A percentile compares a stretch with the other conserved stretches of the same genome.
Conservation (phyloP, 768 basidiomycete species). For the Tulasnella sp. region DNA sequence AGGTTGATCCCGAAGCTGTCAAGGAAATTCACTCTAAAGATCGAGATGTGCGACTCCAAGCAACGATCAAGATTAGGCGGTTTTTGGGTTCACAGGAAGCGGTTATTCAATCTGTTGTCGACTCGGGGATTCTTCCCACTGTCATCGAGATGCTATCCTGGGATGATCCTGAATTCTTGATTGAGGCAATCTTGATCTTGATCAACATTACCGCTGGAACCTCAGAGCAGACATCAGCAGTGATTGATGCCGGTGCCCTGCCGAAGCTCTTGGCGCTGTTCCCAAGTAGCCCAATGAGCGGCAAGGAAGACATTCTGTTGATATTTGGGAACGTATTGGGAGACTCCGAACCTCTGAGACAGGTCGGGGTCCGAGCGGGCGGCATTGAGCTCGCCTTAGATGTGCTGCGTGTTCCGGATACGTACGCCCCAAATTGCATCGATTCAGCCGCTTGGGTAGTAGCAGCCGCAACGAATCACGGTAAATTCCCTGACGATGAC, state of each 20-base stretch:
- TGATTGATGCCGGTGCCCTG: not conserved
- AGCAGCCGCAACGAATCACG: not conserved
- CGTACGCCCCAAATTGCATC: not conserved
- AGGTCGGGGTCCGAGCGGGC: not conserved
- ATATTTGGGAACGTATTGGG: not conserved
- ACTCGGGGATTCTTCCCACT: not conserved
- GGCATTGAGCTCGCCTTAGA: not conserved
- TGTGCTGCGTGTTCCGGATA: not conserved
- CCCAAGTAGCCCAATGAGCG: not conserved
- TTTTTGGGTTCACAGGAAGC: not conserved
- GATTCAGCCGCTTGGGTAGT: not conserved
- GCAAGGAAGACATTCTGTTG: not conserved
- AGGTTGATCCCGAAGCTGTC: not conserved
- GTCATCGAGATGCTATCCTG: not conserved
- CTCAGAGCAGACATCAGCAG: not conserved
- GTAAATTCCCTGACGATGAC: not conserved
- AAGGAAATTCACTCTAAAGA: not conserved
- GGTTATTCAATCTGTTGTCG: not conserved
- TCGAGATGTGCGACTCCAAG: not conserved
- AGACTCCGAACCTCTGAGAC: not conserved
- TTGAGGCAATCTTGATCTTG: not conserved
- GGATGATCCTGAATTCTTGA: not conserved
- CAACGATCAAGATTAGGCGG: not conserved
- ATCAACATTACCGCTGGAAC: not conserved
- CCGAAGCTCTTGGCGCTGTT: not conserved